phyloP scores from a whole-genome alignment of 257 asterid genomes.

The Haberlea rhodopensis region DNA sequence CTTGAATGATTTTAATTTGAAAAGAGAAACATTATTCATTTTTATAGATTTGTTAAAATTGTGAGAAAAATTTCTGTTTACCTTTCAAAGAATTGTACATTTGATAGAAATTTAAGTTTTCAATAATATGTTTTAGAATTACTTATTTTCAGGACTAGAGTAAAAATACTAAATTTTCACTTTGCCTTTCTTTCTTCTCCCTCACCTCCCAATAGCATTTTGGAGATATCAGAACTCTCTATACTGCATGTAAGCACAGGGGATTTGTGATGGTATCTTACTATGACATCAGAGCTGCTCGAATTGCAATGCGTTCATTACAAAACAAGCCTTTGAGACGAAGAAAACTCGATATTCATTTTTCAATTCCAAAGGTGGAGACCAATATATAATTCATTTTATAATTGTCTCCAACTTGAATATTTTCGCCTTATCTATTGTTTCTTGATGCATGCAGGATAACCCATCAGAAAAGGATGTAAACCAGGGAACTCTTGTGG shows the following conservation, averaged over 20 bases:
- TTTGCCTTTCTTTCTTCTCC: background rate
- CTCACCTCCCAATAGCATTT: constrained; percentile 54
- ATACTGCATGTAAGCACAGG: constrained; percentile 95
- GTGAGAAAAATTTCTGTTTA: background rate
- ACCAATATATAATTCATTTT: constrained; percentile 1
- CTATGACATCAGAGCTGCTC: constrained; percentile 97
- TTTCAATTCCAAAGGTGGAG: constrained; percentile 76
- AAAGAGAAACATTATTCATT: background rate
- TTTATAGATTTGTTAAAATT: background rate
- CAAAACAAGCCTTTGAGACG: constrained; percentile 70
- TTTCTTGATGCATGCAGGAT: constrained; percentile 45
- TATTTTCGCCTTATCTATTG: constrained; percentile 1
- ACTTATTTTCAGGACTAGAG: background rate
- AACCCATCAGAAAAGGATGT: constrained; percentile 94
- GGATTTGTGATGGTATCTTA: constrained; percentile 99
- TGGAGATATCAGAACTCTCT: constrained; percentile 94
- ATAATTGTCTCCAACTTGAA: constrained; percentile 13
- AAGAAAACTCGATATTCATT: constrained; percentile 76
- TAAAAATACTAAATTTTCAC: constrained; percentile 17
- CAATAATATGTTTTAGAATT: background rate
- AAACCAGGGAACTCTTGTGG: constrained; percentile 96
- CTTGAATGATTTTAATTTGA: background rate
- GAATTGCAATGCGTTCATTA: constrained; percentile 78
- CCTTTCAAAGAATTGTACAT: background rate
- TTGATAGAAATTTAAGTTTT: background rate